Conservation (phyloP, 1,284 basidiomycete genomes). For the Leccinum griseonigrum region DNA sequence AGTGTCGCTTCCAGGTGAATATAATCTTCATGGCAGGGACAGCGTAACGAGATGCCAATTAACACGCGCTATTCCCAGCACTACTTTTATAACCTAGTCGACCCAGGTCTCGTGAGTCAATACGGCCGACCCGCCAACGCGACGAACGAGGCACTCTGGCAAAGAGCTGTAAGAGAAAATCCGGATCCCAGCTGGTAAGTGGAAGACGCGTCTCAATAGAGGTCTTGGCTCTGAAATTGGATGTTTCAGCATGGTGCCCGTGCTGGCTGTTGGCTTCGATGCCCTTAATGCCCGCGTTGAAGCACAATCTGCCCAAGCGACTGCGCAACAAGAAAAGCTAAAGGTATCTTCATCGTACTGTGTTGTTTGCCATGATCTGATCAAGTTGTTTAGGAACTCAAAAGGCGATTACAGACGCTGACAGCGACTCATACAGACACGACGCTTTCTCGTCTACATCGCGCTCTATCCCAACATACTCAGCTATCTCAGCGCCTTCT, state of each 20-base stretch:
- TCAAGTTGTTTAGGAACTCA: conserved; percentile 52
- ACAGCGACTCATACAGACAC: conserved; percentile 66
- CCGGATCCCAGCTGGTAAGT: conserved; percentile 78
- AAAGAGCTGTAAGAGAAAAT: conserved; percentile 78
- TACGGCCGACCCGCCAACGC: conserved; percentile 78
- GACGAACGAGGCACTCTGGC: conserved; percentile 75
- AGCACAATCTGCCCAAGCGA: conserved; percentile 70
- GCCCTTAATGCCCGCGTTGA: conserved; percentile 81
- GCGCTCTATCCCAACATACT: conserved; percentile 64
- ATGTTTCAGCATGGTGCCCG: conserved; percentile 71
- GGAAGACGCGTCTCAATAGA: background rate
- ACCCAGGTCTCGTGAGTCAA: conserved; percentile 63
- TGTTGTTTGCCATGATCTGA: conserved; percentile 2
- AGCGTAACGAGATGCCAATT: background rate
- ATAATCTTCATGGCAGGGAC: conserved; percentile 1
- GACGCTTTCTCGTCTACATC: conserved; percentile 68
- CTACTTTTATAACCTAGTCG: conserved; percentile 86
- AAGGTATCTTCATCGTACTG: conserved; percentile 39
- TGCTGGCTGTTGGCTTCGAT: conserved; percentile 78
- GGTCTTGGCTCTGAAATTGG: conserved; percentile 8
- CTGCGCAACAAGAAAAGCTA: conserved; percentile 69
- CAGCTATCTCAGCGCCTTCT: conserved; percentile 77
- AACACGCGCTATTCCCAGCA: conserved; percentile 44
- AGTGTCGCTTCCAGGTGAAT: conserved; percentile 81
- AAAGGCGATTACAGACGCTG: conserved; percentile 61